Evolutionary conservation across 139 green algal species (phyloP), one percentile per base, ranked within the genome.

Genomic region (Gonium pectorale): DNA sequence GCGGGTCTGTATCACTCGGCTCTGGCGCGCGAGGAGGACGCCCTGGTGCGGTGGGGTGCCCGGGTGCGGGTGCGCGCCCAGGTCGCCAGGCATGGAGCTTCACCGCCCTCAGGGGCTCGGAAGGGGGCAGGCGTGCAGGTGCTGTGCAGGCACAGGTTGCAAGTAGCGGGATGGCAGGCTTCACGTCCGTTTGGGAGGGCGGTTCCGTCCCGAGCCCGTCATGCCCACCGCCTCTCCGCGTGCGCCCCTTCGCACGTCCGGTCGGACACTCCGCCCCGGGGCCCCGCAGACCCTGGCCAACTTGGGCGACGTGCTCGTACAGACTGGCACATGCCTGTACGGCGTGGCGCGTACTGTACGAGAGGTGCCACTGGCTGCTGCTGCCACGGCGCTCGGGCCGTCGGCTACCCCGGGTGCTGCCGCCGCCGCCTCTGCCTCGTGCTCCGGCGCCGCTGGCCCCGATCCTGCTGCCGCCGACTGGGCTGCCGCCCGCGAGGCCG

Each of bases 1-100:
- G 77, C 81, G 33, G 43, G 46, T 33, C 54, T 64, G 1, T 96
- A 96, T 77, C 31, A 54, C 22, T 52, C 60, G 0, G 93, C 90
- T 15, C 66, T 96, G 19, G 22, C 62, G 17, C 81, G 88, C 59
- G 92, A 95, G 70, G 88, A 93, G 77, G 93, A 96, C 72, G 92
- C 91, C 29, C 63, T 88, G 81, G 91, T 94, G 54, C 11, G 69
- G 52, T 5, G 6, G 33, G 9, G 56, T 27, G 27, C 33, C n/a
- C 19, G 26, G 62, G 62, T 13, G 41, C n/a, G 62, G 62, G 62
- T 33, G 56, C 6, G 62, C 17, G 49, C 17, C 19, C 19, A 19
- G 19, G 49, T 15, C 17, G 49, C 17, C 49, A 26, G 5, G 54
- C 33, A 43, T 26, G 38, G 7, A 5, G 59, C n/a, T n/a, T n/a